Evolutionary conservation across 169 alveolate genomes (phyloP).

Genomic region (Eimeria praecox): DNA sequence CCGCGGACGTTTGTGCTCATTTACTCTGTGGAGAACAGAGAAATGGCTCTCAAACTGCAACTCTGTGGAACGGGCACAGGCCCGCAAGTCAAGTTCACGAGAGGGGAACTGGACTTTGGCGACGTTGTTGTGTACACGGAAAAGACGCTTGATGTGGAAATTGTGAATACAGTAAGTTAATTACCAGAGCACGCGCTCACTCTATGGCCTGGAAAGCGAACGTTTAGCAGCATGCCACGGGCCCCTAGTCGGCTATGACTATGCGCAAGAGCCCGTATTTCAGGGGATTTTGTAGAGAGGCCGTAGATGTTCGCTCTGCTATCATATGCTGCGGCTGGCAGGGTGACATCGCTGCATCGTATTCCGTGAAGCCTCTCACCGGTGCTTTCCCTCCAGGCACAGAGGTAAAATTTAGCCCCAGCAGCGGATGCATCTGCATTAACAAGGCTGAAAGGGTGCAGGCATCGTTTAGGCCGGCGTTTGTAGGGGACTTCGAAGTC

Average conservation of each 20-base stretch:
- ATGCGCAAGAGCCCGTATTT: not conserved
- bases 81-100: conserved; percentile 76
- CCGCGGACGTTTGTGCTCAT: not conserved
- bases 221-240: not conserved
- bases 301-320: not conserved
- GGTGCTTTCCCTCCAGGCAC: conserved; percentile 91
- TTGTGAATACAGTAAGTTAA: conserved; percentile 56
- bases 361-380: conserved; percentile 84
- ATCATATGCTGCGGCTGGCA: not conserved
- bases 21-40: conserved; percentile 62
- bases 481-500: conserved; percentile 96
- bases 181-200: not conserved
- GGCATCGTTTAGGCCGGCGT: conserved; percentile 90
- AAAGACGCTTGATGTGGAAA: conserved; percentile 64
- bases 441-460: conserved; percentile 91
- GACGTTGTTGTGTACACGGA: conserved; percentile 67
- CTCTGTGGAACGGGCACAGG: conserved; percentile 79
- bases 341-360: conserved; percentile 77
- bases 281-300: not conserved
- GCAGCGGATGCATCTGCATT: conserved; percentile 92
- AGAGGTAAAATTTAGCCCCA: conserved; percentile 90
- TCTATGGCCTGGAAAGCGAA: not conserved
- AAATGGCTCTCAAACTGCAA: conserved; percentile 42
- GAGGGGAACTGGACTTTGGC: conserved; percentile 48
- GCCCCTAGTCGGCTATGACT: not conserved